Evolutionary conservation across 106 monocot species (phyloP), one percentile per base, ranked within the genome.

Genomic region (Alisma plantagoaquatica): DNA sequence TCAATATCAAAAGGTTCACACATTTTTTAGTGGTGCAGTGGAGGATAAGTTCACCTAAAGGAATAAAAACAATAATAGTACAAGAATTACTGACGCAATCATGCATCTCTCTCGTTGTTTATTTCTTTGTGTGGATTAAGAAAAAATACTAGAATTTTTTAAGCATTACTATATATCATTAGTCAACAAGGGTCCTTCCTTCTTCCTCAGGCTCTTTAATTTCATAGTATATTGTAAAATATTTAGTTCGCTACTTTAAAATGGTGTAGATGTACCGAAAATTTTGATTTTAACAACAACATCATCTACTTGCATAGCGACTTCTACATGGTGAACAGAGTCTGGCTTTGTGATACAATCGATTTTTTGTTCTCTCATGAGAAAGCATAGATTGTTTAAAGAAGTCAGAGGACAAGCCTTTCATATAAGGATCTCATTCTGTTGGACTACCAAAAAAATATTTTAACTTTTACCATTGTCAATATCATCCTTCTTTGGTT

Each of bases 401-500:
- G 16, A 55, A n/a, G 23, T 33, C 19, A 22, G 55, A 33, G 19
- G 55, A 33, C 4, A 55, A 33, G 25, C 19, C 55, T 21, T 55
- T 29, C 1, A 35, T 33, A 35, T 32, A 55, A 21, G 55, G 55
- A 55, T 55, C 55, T 35, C 55, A 55, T 7, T 55, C 38, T 21
- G 7, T 33, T 21, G 55, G n/a, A 35, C 33, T 4, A 3, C 33
- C 33, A 16, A 55, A 2, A 8, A 32, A 33, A 18, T 31, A 1
- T 20, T 16, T 11, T 11, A 11, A 10, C 20, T 55, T 55, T 55
- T 35, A n/a, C 14, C 19, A 22, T 14, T 27, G 7, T 31, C 53
- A 53, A 53, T 31, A 1, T n/a, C n/a, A n/a, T n/a, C n/a, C n/a
- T n/a, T n/a, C n/a, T n/a, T n/a, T n/a, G n/a, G n/a, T n/a, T n/a